phyloP scores from a whole-genome alignment of 345 rosid species.

The Clausena lansium region DNA sequence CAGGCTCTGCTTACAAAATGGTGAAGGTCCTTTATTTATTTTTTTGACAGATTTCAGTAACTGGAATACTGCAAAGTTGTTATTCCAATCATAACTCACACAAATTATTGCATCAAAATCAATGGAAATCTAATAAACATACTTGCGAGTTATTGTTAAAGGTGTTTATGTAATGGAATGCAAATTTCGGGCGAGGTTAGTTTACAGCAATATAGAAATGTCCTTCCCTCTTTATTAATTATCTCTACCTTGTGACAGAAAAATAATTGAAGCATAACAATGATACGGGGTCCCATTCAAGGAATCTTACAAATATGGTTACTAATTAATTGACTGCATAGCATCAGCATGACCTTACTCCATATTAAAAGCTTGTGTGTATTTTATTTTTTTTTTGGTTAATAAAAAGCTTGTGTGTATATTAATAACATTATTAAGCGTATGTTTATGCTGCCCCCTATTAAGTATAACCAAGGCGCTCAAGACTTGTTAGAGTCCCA shows the following conservation, averaged over 20 bases:
- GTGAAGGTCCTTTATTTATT: not conserved
- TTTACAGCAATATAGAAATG: not conserved
- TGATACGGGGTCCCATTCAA: not conserved
- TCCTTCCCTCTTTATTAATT: not conserved
- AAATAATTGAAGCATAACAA: constrained; percentile 1
- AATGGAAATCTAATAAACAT: not conserved
- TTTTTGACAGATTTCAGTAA: too few species aligned
- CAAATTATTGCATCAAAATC: not conserved
- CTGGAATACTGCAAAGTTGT: too few species aligned
- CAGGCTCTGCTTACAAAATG: not conserved
- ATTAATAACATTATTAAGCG: too few species aligned
- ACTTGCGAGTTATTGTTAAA: too few species aligned
- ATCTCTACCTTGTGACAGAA: not conserved
- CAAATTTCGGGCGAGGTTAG: too few species aligned
- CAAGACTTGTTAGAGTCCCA: too few species aligned
- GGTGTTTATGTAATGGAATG: too few species aligned
- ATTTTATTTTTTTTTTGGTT: too few species aligned
- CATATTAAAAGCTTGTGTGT: not conserved
- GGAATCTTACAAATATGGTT: constrained; percentile 10
- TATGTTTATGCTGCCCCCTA: not conserved
- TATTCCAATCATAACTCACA: not conserved
- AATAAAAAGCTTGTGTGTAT: not conserved
- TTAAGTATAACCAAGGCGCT: too few species aligned
- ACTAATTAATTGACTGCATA: not conserved
- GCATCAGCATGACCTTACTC: not conserved